These are phyloP conservation scores for Rhipidocladum racemiflorum DNA, from an alignment of 176 grass and related monocot species.

Conservation along the genomic window DNA sequence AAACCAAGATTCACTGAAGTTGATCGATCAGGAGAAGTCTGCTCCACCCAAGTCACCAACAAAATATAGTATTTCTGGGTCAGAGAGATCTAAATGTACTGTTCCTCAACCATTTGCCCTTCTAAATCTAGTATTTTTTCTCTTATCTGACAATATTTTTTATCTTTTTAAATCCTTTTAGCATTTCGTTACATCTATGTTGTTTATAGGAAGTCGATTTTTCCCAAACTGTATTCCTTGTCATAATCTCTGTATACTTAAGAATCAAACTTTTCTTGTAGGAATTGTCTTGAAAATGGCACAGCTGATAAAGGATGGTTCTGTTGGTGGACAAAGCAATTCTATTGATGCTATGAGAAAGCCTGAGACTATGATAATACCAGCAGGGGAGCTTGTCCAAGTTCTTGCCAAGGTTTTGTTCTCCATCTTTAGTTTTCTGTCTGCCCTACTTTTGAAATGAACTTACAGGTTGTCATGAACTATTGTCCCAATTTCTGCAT, in stretches of 20 bases:
- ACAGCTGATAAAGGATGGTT: slow-evolving; percentile 69
- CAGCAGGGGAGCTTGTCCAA: slow-evolving; percentile 77
- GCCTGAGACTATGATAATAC: slow-evolving; percentile 85
- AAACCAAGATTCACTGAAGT: too few relatives aligned
- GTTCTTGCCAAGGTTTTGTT: slow-evolving; percentile 78
- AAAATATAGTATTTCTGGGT: too few relatives aligned
- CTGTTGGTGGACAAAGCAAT: slow-evolving; percentile 50
- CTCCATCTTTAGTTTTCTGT: background rate
- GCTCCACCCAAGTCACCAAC: too few relatives aligned
- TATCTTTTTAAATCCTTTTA: background rate
- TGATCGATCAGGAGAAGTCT: too few relatives aligned
- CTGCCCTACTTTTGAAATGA: background rate
- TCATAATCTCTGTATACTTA: slow-evolving; percentile 21
- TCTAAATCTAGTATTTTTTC: too few relatives aligned
- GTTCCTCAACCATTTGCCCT: too few relatives aligned
- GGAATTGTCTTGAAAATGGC: slow-evolving; percentile 96
- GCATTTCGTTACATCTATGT: background rate
- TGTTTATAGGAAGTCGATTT: background rate
- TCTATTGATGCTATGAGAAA: slow-evolving; percentile 52
- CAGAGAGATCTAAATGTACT: too few relatives aligned
- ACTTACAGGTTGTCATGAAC: background rate
- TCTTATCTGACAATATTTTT: slow-evolving; percentile 1
- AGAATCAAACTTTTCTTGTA: slow-evolving; percentile 35
- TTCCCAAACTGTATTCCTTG: background rate
- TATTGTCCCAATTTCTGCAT: background rate